Evolutionary conservation across 768 basidiomycete genomes (phyloP), one percentile per base, ranked within the genome.

Genomic region (Leccinum truebloodii): DNA sequence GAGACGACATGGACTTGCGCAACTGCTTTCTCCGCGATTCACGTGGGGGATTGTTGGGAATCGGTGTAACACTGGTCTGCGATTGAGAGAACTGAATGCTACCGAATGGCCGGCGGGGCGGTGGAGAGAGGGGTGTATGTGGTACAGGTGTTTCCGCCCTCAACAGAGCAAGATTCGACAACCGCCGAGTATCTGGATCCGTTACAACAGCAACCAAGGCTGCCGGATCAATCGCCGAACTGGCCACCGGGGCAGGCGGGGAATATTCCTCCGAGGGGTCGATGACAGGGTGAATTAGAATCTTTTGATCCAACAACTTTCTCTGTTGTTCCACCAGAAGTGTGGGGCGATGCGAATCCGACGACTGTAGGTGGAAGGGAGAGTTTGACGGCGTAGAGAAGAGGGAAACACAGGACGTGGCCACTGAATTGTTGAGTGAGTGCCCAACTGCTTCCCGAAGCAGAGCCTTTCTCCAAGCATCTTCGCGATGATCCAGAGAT

Each of bases 401-500:
- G 13, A 58, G 59, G 13, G 72, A 74, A 26, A 74, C 65, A 20
- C 72, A 75, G 18, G 77, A 67, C 52, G 77, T 78, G 3, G 83
- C 80, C 65, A 81, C 82, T 22, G 81, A 83, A 57, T 80, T 83
- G 61, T 83, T 85, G 39, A 92, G 76, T 4, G 90, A 92, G 72
- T 87, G 87, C 56, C 87, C 85, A 20, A 94, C 90, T 37, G 90
- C 92, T 72, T 92, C 84, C 22, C 85, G 85, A 57, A 94, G 78
- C 24, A 94, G 73, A 0, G 86, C 86, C 71, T 84, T 90, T 61
- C 92, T 79, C 93, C 92, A 94, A 26, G 82, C 79, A 54, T 87
- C 85, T 44, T 88, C 86, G 20, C 77, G 76, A 18, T 81, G 74
- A 68, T 84, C 83, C 52, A 82, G 70, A 8, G 80, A 78, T 54